These are phyloP conservation scores for Metarhizium rileyi DNA, from an alignment of 2,329 filamentous ascomycete genomes.

Conservation along the genomic window DNA sequence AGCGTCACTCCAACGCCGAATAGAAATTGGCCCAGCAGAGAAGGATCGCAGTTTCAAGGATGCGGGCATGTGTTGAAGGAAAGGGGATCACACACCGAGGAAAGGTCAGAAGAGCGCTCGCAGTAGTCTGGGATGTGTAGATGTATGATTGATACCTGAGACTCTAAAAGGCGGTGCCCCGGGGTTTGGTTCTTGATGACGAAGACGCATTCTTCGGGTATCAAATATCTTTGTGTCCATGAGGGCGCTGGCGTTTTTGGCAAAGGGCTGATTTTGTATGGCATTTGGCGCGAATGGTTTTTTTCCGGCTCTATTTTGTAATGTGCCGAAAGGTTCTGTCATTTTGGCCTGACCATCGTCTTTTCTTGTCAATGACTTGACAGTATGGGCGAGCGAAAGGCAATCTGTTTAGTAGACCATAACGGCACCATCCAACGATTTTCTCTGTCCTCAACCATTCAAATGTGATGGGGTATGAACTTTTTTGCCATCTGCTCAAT, in stretches of 20 bases:
- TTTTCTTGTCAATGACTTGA: neutral
- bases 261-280: constrained; percentile 15
- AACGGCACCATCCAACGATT: neutral
- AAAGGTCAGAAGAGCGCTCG: constrained; percentile 4
- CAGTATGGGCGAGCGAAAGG: neutral
- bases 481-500: neutral
- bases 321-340: neutral
- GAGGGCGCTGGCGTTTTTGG: constrained; percentile 23
- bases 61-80: neutral
- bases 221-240: constrained; percentile 17
- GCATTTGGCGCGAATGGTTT: constrained; percentile 23
- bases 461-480: neutral
- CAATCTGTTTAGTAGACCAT: neutral
- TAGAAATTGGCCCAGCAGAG: constrained; percentile 5
- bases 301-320: constrained; percentile 5
- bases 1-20: constrained; percentile 24
- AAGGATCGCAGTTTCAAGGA: neutral
- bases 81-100: neutral
- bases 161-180: constrained; percentile 4
- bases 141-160: constrained; percentile 22
- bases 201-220: constrained; percentile 13
- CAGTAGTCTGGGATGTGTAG: constrained; percentile 12
- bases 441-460: neutral
- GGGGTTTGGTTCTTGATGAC: neutral
- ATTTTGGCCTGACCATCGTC: neutral